phyloP scores from a whole-genome alignment of 805 yeast genomes.

The Ogataea paradorogensis region DNA sequence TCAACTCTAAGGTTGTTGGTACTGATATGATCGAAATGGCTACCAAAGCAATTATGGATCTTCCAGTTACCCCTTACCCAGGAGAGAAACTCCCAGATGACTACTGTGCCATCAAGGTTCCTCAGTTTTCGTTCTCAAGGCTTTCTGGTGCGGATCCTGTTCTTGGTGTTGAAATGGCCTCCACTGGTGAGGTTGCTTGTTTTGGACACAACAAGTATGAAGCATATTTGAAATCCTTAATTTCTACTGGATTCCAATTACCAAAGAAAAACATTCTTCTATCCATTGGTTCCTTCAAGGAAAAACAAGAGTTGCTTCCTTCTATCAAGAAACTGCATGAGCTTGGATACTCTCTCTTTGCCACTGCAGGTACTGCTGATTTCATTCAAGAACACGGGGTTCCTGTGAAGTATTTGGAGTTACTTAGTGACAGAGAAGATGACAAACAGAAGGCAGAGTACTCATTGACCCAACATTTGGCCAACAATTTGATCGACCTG shows the following conservation, averaged over 20 bases:
- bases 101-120: constrained; percentile 94
- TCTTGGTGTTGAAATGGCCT: constrained; percentile 98
- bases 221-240: constrained; percentile 91
- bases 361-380: constrained; percentile 99
- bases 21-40: constrained; percentile 97
- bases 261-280: constrained; percentile 93
- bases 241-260: constrained; percentile 91
- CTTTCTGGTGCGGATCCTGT: constrained; percentile 98
- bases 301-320: constrained; percentile 90
- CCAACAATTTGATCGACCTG: constrained; percentile 92
- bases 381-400: constrained; percentile 92
- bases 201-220: constrained; percentile 96
- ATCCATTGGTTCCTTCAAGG: constrained; percentile 96
- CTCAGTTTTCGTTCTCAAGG: constrained; percentile 96
- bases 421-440: constrained; percentile 62
- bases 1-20: constrained; percentile 95
- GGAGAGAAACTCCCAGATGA: constrained; percentile 84
- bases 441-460: constrained; percentile 88
- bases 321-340: constrained; percentile 75
- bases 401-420: constrained; percentile 94
- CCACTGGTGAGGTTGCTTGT: constrained; percentile 98
- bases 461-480: constrained; percentile 93
- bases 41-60: constrained; percentile 88
- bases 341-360: constrained; percentile 87
- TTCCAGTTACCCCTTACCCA: constrained; percentile 88